Evolutionary conservation across 257 asterid species (phyloP).

Genomic region (Gentiana straminea): DNA sequence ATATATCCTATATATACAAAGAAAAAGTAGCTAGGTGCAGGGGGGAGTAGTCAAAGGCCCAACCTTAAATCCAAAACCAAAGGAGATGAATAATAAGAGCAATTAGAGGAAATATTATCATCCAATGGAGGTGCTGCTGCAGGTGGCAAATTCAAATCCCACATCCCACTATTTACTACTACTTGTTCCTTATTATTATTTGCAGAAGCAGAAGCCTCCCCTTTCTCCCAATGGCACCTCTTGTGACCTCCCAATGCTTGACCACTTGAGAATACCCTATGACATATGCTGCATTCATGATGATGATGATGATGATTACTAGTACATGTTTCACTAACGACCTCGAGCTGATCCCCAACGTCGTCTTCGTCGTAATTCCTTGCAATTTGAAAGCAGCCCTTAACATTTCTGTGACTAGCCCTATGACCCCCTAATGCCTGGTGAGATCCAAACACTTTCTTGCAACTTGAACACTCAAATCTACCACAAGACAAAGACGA

Average conservation of each 20-base stretch:
- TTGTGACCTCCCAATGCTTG: slow-evolving; percentile 80
- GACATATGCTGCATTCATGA: slow-evolving; percentile 59
- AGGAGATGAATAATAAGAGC: slow-evolving; percentile 13
- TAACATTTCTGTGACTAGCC: slow-evolving; percentile 78
- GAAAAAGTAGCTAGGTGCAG: too few species aligned
- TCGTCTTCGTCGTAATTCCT: slow-evolving; percentile 23
- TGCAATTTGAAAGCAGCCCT: slow-evolving; percentile 65
- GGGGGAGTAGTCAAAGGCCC: slow-evolving; percentile 29
- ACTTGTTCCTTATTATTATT: too few species aligned
- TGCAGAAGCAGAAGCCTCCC: slow-evolving; percentile 7
- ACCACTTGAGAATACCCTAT: slow-evolving; percentile 64
- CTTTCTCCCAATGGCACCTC: slow-evolving; percentile 75
- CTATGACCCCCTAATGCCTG: slow-evolving; percentile 85
- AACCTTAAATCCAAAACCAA: slow-evolving; percentile 44
- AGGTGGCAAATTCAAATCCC: slow-evolving; percentile 34
- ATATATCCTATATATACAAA: too few species aligned
- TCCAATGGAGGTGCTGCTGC: slow-evolving; percentile 11
- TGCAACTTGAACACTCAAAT: slow-evolving; percentile 78
- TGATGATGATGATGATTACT: neutral
- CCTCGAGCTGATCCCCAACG: neutral
- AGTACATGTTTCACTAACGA: slow-evolving; percentile 2
- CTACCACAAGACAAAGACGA: slow-evolving; percentile 8
- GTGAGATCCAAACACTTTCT: slow-evolving; percentile 70
- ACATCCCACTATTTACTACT: slow-evolving; percentile 5
- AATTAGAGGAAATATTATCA: slow-evolving; percentile 11